Evolutionary conservation across 805 yeast species (phyloP).

Genomic region (Yarrowia bubula): DNA sequence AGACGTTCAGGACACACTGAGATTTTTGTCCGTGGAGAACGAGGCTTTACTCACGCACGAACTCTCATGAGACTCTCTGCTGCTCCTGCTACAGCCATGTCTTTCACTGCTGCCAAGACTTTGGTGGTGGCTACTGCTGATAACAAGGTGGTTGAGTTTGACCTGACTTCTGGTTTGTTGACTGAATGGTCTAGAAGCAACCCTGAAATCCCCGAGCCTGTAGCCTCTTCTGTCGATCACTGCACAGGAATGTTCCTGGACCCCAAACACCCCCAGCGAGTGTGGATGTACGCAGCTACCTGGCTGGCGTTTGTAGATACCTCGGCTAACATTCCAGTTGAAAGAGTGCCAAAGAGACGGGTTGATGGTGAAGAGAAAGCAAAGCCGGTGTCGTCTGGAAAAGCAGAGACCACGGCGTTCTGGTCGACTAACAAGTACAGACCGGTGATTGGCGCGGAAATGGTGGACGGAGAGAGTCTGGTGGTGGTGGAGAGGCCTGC

Average conservation of each 20-base stretch:
- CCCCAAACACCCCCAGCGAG: conserved; percentile 40
- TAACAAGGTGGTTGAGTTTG: conserved; percentile 70
- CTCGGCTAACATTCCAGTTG: conserved; percentile 52
- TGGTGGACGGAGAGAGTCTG: conserved; percentile 55
- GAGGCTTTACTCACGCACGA: conserved; percentile 33
- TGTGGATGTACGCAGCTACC: conserved; percentile 86
- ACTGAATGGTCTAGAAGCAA: conserved; percentile 81
- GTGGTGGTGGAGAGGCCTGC: conserved; percentile 76
- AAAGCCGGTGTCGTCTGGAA: conserved; percentile 31
- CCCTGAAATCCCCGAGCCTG: conserved; percentile 71
- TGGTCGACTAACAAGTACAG: conserved; percentile 76
- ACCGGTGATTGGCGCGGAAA: conserved; percentile 62
- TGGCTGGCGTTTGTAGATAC: conserved; percentile 80
- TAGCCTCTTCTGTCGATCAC: conserved; percentile 57
- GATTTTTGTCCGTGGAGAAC: conserved; percentile 39
- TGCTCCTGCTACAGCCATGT: conserved; percentile 58
- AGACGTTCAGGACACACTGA: conserved; percentile 69
- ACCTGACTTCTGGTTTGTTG: conserved; percentile 40
- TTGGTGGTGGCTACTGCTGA: conserved; percentile 69
- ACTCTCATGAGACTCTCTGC: conserved; percentile 27
- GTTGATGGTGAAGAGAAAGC: conserved; percentile 45
- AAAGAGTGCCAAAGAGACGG: conserved; percentile 42
- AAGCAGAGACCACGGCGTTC: conserved; percentile 44
- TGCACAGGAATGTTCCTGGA: conserved; percentile 69
- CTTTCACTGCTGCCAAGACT: conserved; percentile 52